Conservation (phyloP, 2,329 filamentous ascomycete genomes). For the Colletotrichum viniferum region DNA sequence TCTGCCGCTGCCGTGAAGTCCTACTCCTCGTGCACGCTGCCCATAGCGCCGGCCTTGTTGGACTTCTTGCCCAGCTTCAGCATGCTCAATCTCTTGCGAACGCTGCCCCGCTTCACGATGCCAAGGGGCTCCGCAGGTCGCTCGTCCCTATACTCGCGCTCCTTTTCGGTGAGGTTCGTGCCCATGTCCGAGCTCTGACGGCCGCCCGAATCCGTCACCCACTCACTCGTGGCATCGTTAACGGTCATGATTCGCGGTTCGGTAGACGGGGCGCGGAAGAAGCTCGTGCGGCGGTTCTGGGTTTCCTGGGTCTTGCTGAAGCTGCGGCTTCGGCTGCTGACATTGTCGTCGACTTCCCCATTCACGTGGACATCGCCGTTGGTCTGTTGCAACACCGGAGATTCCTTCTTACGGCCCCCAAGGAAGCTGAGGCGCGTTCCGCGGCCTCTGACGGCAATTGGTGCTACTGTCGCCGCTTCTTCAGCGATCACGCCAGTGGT, state of each 20-base stretch:
- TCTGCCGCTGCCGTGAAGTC: slow-evolving; percentile 21
- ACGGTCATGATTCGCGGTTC: slow-evolving; percentile 22
- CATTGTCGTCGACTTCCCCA: slow-evolving; percentile 31
- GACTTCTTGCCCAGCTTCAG: slow-evolving; percentile 76
- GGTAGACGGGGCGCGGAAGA: slow-evolving; percentile 47
- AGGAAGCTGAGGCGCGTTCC: slow-evolving; percentile 63
- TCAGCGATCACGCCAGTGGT: slow-evolving; percentile 43
- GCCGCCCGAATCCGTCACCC: slow-evolving; percentile 33
- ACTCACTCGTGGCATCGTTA: slow-evolving; percentile 28
- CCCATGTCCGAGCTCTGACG: slow-evolving; percentile 28
- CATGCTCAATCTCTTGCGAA: slow-evolving; percentile 80
- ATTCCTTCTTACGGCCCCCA: slow-evolving; percentile 55
- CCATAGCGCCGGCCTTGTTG: slow-evolving; percentile 60
- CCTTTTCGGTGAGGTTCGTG: slow-evolving; percentile 24
- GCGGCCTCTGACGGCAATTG: slow-evolving; percentile 54
- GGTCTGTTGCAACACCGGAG: slow-evolving; percentile 28
- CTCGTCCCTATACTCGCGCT: slow-evolving; percentile 31
- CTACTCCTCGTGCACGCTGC: slow-evolving; percentile 61
- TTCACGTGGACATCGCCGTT: slow-evolving; percentile 32
- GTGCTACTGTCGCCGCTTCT: slow-evolving; percentile 54
- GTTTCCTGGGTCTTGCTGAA: slow-evolving; percentile 34
- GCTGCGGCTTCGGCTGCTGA: slow-evolving; percentile 27
- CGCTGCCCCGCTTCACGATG: slow-evolving; percentile 60
- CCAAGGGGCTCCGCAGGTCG: slow-evolving; percentile 24
- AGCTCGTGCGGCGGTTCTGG: slow-evolving; percentile 43